Conservation (phyloP, 805 yeast species). For the Lipomyces japonicus region DNA sequence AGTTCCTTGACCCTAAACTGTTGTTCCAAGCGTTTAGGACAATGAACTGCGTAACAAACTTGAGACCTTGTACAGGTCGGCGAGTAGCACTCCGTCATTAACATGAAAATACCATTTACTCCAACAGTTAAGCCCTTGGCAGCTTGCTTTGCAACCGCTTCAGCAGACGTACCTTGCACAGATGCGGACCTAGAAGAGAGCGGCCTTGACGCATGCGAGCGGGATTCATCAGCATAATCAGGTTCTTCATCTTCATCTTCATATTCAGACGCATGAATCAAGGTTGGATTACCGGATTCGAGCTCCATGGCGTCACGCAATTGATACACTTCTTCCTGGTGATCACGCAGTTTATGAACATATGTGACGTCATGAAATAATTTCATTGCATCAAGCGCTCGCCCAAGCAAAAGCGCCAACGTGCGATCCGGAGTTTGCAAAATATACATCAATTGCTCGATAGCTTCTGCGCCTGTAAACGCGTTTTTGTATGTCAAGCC, state of each 20-base stretch:
- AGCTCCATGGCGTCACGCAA: conserved; percentile 42
- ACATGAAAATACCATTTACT: conserved; percentile 84
- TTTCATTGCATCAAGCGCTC: conserved; percentile 91
- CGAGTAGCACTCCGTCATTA: conserved; percentile 90
- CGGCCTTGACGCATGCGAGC: background rate
- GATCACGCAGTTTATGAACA: conserved; percentile 87
- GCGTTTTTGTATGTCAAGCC: conserved; percentile 90
- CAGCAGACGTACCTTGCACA: conserved; percentile 1
- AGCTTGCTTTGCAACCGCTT: conserved; percentile 7
- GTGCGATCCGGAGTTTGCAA: conserved; percentile 88
- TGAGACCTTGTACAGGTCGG: conserved; percentile 91
- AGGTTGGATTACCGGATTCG: conserved; percentile 18
- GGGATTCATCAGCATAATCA: conserved; percentile 6
- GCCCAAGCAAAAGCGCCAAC: conserved; percentile 79
- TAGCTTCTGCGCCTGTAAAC: conserved; percentile 91
- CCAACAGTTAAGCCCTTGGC: conserved; percentile 30
- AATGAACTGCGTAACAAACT: conserved; percentile 89
- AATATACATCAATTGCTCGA: conserved; percentile 80
- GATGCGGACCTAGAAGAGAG: conserved; percentile 6
- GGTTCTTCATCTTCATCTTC: conserved; percentile 18
- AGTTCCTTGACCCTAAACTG: conserved; percentile 73
- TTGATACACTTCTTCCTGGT: conserved; percentile 80
- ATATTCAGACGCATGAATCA: conserved; percentile 18
- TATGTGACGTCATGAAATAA: conserved; percentile 93
- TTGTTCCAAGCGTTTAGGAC: conserved; percentile 93